Evolutionary conservation across 306 rosid genomes (phyloP), one percentile per base, ranked within the genome.

Genomic region (Fragaria nilgerrensis): DNA sequence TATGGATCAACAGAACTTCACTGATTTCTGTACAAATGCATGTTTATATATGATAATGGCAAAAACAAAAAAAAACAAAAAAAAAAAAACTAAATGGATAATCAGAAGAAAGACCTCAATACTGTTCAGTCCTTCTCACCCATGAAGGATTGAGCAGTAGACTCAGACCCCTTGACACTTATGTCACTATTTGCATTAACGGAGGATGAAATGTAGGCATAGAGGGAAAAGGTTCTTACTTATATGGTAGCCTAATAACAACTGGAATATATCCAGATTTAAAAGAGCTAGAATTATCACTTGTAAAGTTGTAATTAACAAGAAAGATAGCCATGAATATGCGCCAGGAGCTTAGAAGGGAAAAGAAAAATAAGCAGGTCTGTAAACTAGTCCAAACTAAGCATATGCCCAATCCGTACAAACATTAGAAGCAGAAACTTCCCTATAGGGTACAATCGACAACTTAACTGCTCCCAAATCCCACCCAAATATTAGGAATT

Each of bases 251-350:
- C 25, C 44, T 70, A 70, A 12, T 48, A 25, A 45, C 12, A 69
- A 48, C n/a, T 17, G 75, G 43, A 34, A 27, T 48, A 7, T 8
- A 70, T 70, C 43, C 74, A 69, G 7, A n/a, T 12, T 68, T 39
- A 41, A 45, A 41, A 41, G 44, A 41, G 44, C 44, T 41, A 41
- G 9, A 4, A 14, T 15, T 6, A 16, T 5, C 56, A 17, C 22
- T 50, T 73, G 27, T 73, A 71, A 62, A 17, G 9, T 50, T 73
- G 27, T 73, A 71, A 62, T 55, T 10, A 71, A 71, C 50, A 13
- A 17, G n/a, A 43, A 43, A 9, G 11, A 17, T 19, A 17, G 37
- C 32, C 37, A 73, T 55, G 25, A 55, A 39, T 56, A 37, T 55
- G 66, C 50, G 76, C 37, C 1, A 0, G 67, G 37, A 73, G 23